phyloP scores from a whole-genome alignment of 306 rosid species.

The Sindora glabra region DNA sequence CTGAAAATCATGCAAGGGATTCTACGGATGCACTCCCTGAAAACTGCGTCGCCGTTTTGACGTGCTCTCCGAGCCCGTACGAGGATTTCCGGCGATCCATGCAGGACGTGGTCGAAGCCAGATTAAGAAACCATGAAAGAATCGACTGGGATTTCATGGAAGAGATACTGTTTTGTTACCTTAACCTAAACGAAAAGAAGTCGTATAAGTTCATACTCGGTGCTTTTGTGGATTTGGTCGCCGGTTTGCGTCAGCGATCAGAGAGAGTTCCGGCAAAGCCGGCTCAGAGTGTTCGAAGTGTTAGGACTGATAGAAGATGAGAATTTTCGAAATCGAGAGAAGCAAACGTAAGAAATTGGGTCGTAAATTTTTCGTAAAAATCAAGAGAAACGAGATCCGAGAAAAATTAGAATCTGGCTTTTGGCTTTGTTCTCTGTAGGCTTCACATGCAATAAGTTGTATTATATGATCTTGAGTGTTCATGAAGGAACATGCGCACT shows the following conservation, averaged over 20 bases:
- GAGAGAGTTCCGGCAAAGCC: slow-evolving; percentile 6
- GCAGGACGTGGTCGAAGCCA: slow-evolving; percentile 48
- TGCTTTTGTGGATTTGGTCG: slow-evolving; percentile 61
- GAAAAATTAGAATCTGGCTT: neutral
- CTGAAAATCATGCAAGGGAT: neutral
- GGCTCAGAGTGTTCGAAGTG: slow-evolving; percentile 28
- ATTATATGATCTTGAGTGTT: slow-evolving; percentile 7
- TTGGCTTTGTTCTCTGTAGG: slow-evolving; percentile 8
- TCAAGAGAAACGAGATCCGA: too few species aligned
- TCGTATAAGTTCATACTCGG: slow-evolving; percentile 47
- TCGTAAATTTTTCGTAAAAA: too few species aligned
- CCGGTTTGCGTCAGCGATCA: slow-evolving; percentile 25
- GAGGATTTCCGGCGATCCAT: slow-evolving; percentile 60
- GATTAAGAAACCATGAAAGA: slow-evolving; percentile 18
- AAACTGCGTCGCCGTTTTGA: slow-evolving; percentile 50
- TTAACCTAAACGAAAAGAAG: slow-evolving; percentile 59
- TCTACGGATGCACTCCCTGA: slow-evolving; percentile 19
- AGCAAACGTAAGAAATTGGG: too few species aligned
- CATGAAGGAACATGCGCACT: slow-evolving; percentile 14
- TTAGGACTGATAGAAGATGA: slow-evolving; percentile 7
- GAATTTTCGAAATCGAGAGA: neutral
- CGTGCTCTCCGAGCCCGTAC: slow-evolving; percentile 39
- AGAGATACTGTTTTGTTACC: slow-evolving; percentile 54
- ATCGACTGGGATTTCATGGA: slow-evolving; percentile 88
- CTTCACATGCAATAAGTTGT: slow-evolving; percentile 28